Conservation (phyloP, 2,329 filamentous ascomycete genomes). For the Talaromyces sp. region DNA sequence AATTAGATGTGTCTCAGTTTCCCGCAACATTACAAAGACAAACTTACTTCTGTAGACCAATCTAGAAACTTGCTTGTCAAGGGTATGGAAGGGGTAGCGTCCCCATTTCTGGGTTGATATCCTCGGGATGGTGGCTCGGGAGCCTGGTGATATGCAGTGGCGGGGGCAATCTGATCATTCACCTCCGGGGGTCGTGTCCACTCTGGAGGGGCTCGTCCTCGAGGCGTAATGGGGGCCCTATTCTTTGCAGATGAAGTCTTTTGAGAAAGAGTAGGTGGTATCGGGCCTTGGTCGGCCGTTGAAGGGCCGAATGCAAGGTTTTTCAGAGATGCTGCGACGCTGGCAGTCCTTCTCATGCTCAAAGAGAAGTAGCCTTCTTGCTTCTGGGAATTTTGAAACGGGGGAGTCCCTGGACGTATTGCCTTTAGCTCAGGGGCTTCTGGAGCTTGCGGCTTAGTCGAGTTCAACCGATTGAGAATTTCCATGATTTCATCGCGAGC, state of each 20-base stretch:
- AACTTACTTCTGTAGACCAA: conserved; percentile 78
- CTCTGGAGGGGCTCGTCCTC: conserved; percentile 52
- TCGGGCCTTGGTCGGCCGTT: conserved; percentile 26
- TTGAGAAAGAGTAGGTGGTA: conserved; percentile 15
- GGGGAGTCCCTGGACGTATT: conserved; percentile 43
- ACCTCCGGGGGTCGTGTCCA: conserved; percentile 68
- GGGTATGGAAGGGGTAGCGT: conserved; percentile 62
- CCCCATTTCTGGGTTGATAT: conserved; percentile 60
- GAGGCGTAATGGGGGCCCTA: conserved; percentile 38
- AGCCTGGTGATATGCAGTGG: conserved; percentile 70
- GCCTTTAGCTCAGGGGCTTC: conserved; percentile 30
- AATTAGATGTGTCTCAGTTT: conserved; percentile 10
- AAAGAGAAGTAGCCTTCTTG: conserved; percentile 59
- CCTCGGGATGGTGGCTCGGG: conserved; percentile 74
- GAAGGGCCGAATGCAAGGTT: conserved; percentile 53
- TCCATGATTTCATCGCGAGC: conserved; percentile 63
- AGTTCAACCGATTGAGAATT: conserved; percentile 26
- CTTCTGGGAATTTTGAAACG: conserved; percentile 47
- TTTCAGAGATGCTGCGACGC: conserved; percentile 61
- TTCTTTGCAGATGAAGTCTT: conserved; percentile 27
- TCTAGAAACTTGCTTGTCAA: conserved; percentile 80
- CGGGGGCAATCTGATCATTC: conserved; percentile 61
- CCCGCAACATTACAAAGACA: conserved; percentile 14
- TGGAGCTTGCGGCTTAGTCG: conserved; percentile 35
- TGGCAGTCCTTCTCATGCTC: conserved; percentile 59